Evolutionary conservation across 306 rosid genomes (phyloP).

Genomic region (Rosa persica): DNA sequence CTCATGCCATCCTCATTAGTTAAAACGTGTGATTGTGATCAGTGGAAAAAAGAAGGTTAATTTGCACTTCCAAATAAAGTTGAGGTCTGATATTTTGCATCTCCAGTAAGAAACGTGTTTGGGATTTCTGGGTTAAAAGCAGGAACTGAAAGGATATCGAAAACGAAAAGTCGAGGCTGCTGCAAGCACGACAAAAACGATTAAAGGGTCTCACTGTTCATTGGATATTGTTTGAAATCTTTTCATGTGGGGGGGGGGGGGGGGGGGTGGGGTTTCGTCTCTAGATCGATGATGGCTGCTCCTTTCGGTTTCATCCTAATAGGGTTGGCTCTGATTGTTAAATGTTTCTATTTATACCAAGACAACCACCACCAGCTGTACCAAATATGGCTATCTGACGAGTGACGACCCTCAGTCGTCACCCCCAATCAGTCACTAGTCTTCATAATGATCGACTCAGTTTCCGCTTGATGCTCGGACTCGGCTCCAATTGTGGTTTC

Average conservation of each 20-base stretch:
- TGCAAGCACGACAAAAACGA: neutral
- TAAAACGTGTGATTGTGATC: neutral
- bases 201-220: neutral
- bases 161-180: neutral
- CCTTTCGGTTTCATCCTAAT: neutral
- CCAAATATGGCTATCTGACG: neutral
- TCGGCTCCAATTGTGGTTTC: neutral
- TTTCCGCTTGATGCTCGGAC: too few relatives aligned
- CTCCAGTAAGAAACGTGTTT: neutral
- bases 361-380: neutral
- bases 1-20: too few relatives aligned
- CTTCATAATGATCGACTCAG: neutral
- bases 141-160: neutral
- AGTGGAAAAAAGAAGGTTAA: neutral
- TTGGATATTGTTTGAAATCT: neutral
- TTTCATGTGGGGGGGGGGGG: too few relatives aligned
- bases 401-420: neutral
- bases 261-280: too few relatives aligned
- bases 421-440: neutral
- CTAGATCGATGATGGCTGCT: neutral
- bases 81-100: neutral
- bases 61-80: neutral
- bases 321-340: neutral
- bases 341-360: neutral
- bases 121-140: neutral